Evolutionary conservation across 179 eudicot genomes (phyloP).

Genomic region (Silene vulgaris): DNA sequence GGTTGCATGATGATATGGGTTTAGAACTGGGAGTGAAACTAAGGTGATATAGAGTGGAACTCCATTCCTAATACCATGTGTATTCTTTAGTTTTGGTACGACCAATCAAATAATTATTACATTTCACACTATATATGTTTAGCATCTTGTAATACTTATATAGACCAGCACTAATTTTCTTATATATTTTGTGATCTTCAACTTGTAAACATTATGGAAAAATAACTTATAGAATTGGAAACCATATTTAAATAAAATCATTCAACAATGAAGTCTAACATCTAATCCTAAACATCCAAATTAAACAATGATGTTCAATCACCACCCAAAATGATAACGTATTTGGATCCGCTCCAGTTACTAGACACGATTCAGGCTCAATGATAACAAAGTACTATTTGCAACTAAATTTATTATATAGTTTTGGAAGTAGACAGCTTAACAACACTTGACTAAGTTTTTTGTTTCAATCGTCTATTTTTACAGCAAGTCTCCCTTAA

Average conservation of each 20-base stretch:
- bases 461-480: not conserved
- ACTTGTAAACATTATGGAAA: not conserved
- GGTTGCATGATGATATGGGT: not conserved
- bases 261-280: not conserved
- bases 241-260: not conserved
- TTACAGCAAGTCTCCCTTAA: too few species aligned
- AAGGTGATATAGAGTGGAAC: not conserved
- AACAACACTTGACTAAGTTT: not conserved
- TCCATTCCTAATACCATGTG: not conserved
- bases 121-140: not conserved
- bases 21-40: not conserved
- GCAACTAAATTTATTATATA: not conserved
- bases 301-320: not conserved
- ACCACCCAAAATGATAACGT: not conserved
- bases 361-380: too few species aligned
- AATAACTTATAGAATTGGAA: not conserved
- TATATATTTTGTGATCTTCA: not conserved
- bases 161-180: not conserved
- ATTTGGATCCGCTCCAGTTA: too few species aligned
- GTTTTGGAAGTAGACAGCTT: not conserved
- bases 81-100: not conserved
- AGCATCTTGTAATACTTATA: not conserved
- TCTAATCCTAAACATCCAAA: not conserved
- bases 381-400: not conserved
- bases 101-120: not conserved